Conservation (phyloP, 164 flowering plant genomes). For the Umbellularia californica region DNA sequence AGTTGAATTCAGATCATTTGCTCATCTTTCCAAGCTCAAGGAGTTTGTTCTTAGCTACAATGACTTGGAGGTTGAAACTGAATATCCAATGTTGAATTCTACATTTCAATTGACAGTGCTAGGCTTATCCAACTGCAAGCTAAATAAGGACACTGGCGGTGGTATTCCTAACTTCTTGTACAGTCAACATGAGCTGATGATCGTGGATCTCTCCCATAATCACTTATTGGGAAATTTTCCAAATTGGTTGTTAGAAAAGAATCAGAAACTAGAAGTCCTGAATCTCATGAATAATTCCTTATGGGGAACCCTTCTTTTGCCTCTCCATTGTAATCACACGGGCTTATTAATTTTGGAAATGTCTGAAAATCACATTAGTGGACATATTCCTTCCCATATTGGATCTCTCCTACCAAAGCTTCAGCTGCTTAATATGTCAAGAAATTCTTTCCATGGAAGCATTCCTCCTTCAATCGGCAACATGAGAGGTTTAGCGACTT, state of each 20-base stretch:
- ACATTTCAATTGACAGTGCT: constrained; percentile 8
- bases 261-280: not conserved
- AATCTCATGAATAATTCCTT: constrained; percentile 4
- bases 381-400: not conserved
- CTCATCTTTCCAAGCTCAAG: constrained; percentile 1
- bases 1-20: not conserved
- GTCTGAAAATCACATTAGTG: not conserved
- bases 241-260: constrained; percentile 9
- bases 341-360: no score
- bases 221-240: constrained; percentile 4
- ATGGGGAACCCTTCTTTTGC: not conserved
- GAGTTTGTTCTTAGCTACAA: not conserved
- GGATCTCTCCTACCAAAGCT: constrained; percentile 4
- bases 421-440: not conserved
- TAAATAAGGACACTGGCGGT: not conserved
- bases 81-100: not conserved
- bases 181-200: constrained; percentile 1
- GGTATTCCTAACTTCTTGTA: constrained; percentile 6
- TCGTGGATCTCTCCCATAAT: constrained; percentile 8
- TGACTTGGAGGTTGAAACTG: constrained; percentile 1
- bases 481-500: not conserved
- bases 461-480: constrained; percentile 18
- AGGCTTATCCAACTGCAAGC: constrained; percentile 1
- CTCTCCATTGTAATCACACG: not conserved
- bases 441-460: constrained; percentile 5